These are phyloP conservation scores for Cryptosporidium ryanae DNA, from an alignment of 169 alveolate species.

Conservation along the genomic window DNA sequence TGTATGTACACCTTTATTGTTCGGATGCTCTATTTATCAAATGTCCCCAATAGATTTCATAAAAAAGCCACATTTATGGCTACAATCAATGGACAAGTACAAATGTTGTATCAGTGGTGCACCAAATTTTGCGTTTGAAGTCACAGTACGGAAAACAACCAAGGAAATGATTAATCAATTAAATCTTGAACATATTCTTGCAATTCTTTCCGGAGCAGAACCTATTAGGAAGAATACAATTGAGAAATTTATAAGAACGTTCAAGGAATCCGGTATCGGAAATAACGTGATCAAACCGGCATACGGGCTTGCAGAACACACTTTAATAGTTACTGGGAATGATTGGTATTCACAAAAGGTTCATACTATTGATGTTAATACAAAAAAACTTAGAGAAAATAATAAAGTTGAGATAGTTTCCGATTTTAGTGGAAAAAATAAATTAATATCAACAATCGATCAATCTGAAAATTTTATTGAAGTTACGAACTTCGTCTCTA, in stretches of 20 bases:
- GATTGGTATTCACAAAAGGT: conserved; percentile 29
- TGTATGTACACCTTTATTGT: conserved; percentile 79
- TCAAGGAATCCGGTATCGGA: conserved; percentile 27
- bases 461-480: background rate
- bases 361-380: conserved; percentile 66
- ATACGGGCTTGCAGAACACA: conserved; percentile 83
- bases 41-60: conserved; percentile 84
- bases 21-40: conserved; percentile 79
- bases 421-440: background rate
- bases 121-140: conserved; percentile 83
- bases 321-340: conserved; percentile 81
- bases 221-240: conserved; percentile 81
- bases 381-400: conserved; percentile 75
- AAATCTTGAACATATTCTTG: conserved; percentile 78
- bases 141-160: conserved; percentile 80
- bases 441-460: background rate
- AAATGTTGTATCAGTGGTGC: conserved; percentile 81
- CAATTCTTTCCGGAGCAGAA: conserved; percentile 81
- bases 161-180: conserved; percentile 68
- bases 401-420: conserved; percentile 44
- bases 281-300: conserved; percentile 77
- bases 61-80: conserved; percentile 81
- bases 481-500: conserved; percentile 40
- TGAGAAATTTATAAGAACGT: conserved; percentile 74
- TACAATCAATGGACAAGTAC: conserved; percentile 79